phyloP scores from a whole-genome alignment of 1,284 basidiomycete genomes.

The Melampsora larici-populina region DNA sequence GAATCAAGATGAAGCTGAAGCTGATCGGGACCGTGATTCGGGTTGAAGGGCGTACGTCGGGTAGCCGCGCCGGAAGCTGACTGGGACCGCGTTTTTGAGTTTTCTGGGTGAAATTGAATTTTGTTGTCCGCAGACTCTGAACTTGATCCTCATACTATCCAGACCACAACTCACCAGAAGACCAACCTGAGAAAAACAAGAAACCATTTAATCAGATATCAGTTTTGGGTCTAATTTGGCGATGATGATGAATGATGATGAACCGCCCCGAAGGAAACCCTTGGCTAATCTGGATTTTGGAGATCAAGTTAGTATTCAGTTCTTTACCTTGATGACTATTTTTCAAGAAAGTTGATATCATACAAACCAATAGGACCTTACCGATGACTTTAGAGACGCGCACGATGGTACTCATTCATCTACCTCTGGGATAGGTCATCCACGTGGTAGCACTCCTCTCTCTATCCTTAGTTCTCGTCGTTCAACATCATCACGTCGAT shows the following conservation, averaged over 20 bases:
- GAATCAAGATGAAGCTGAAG: too few relatives aligned
- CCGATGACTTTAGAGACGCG: slow-evolving; percentile 29
- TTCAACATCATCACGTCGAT: slow-evolving; percentile 23
- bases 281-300: slow-evolving; percentile 33
- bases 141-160: background rate
- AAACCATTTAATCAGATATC: background rate
- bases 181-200: background rate
- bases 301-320: slow-evolving; percentile 16
- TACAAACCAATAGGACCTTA: slow-evolving; percentile 30
- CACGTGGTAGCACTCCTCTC: slow-evolving; percentile 40
- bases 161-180: background rate
- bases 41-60: too few relatives aligned
- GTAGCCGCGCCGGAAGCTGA: too few relatives aligned
- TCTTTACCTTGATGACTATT: too few relatives aligned
- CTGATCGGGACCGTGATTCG: too few relatives aligned
- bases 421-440: slow-evolving; percentile 37
- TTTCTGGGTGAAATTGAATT: too few relatives aligned
- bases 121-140: background rate
- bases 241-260: background rate
- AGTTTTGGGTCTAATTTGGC: background rate
- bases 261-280: background rate
- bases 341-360: background rate
- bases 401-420: slow-evolving; percentile 29
- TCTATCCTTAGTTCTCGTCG: slow-evolving; percentile 35
- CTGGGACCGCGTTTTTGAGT: too few relatives aligned